Conservation (phyloP, 345 rosid genomes). For the Dipteronia dyeriana region DNA sequence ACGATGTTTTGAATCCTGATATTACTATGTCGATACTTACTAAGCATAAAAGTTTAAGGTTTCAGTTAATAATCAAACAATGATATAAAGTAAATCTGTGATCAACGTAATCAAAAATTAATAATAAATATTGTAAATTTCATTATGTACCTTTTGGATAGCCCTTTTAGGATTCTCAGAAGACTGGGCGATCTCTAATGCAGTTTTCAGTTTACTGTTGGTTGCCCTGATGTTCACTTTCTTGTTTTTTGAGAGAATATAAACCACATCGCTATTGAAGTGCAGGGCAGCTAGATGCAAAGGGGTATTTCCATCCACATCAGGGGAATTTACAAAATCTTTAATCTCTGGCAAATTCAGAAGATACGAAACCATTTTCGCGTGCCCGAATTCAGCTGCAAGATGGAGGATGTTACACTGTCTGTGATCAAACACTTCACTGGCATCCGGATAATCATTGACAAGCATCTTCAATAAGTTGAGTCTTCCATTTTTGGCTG, state of each 20-base stretch:
- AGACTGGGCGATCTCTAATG: background rate
- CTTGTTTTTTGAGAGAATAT: background rate
- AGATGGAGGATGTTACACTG: background rate
- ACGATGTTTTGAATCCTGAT: too few species aligned
- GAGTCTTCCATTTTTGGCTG: background rate
- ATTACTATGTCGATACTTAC: too few species aligned
- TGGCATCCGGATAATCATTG: background rate
- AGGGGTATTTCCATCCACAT: constrained; percentile 5
- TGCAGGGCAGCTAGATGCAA: background rate
- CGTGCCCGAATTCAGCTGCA: background rate
- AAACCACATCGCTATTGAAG: background rate
- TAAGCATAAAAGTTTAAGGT: too few species aligned
- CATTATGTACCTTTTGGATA: background rate
- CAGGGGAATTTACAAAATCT: background rate
- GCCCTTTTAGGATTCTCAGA: background rate
- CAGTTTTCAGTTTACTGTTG: background rate
- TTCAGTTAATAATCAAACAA: too few species aligned
- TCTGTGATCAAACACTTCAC: background rate
- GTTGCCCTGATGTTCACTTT: background rate
- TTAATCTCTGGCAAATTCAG: background rate
- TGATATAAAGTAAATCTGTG: too few species aligned
- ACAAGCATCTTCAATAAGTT: background rate
- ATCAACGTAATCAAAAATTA: too few species aligned
- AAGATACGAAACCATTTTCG: background rate
- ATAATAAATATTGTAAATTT: too few species aligned